Percentiles rank a stretch among this genome's conserved stretches.
phyloP scores from a whole-genome alignment of 2,329 filamentous ascomycete genomes.

The Capronia americana region DNA sequence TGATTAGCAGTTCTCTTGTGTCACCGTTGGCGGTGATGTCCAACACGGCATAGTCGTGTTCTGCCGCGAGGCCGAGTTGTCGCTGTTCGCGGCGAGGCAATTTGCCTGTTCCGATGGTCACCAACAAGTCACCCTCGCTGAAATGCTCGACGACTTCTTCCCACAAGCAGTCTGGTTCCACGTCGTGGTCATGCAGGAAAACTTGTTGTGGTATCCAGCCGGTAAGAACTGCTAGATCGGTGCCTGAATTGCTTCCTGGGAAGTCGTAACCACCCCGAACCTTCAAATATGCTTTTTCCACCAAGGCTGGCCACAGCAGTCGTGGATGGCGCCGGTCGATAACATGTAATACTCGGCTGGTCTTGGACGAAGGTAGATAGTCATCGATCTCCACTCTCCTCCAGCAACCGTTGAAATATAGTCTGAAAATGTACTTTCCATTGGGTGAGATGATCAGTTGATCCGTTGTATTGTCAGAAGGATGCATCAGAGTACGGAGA shows the following conservation, averaged over 20 bases:
- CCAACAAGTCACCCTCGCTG: conserved; percentile 76
- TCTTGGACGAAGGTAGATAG: conserved; percentile 77
- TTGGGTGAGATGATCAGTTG: conserved; percentile 72
- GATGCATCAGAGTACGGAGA: conserved; percentile 75
- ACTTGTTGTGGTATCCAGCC: conserved; percentile 98
- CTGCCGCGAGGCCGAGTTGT: conserved; percentile 79
- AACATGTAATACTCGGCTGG: conserved; percentile 79
- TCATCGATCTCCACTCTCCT: conserved; percentile 89
- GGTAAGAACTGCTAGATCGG: conserved; percentile 88
- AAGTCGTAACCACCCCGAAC: conserved; percentile 96
- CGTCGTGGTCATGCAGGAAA: conserved; percentile 85
- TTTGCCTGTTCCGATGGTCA: conserved; percentile 88
- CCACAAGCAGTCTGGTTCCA: conserved; percentile 80
- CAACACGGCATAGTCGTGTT: conserved; percentile 93
- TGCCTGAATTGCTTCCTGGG: conserved; percentile 94
- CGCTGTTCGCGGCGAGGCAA: conserved; percentile 78
- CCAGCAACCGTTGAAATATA: conserved; percentile 95
- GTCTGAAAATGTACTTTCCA: conserved; percentile 88
- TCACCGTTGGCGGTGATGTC: conserved; percentile 71
- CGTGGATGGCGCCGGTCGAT: conserved; percentile 80
- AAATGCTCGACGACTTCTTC: conserved; percentile 75
- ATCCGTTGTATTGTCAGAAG: conserved; percentile 67
- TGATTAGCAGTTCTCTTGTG: conserved; percentile 76
- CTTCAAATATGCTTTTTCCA: conserved; percentile 97
- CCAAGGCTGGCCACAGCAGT: conserved; percentile 87